A percentile compares a stretch with the other conserved stretches of the same genome.
Conservation (phyloP, 345 rosid genomes). For the Boechera retrofracta region DNA sequence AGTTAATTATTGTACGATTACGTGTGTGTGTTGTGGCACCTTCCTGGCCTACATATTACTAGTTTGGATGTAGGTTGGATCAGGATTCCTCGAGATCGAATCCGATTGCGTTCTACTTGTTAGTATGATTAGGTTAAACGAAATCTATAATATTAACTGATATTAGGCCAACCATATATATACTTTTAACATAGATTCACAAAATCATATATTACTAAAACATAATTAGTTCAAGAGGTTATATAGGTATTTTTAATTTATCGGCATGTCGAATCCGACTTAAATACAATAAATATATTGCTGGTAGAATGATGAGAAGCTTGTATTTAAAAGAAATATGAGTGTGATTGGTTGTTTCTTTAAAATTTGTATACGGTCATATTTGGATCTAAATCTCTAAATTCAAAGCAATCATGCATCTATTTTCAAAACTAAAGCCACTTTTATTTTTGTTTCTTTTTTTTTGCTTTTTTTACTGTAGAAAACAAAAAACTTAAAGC, state of each 20-base stretch:
- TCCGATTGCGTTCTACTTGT: conserved; percentile 32
- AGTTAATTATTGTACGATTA: conserved; percentile 21
- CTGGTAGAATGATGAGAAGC: neutral
- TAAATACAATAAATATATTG: neutral
- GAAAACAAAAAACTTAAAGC: too few species aligned
- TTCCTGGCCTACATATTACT: conserved; percentile 34
- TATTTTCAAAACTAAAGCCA: too few species aligned
- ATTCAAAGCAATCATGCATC: too few species aligned
- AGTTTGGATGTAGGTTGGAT: conserved; percentile 41
- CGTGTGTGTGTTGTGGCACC: conserved; percentile 36
- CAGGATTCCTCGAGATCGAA: conserved; percentile 37
- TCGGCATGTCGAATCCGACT: neutral
- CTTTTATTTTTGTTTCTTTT: too few species aligned
- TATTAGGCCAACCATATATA: neutral
- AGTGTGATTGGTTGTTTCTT: too few species aligned
- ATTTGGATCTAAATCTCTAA: too few species aligned
- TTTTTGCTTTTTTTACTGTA: too few species aligned
- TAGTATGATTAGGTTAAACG: conserved; percentile 29
- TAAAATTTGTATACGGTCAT: too few species aligned
- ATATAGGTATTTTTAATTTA: neutral
- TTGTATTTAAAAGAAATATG: neutral
- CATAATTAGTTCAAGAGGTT: conserved; percentile 3
- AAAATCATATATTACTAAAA: conserved; percentile 5
- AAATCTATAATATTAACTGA: conserved; percentile 30
- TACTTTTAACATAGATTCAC: neutral